Evolutionary conservation across 139 green algal genomes (phyloP).

Genomic region (Ettlia oleoabundans): DNA sequence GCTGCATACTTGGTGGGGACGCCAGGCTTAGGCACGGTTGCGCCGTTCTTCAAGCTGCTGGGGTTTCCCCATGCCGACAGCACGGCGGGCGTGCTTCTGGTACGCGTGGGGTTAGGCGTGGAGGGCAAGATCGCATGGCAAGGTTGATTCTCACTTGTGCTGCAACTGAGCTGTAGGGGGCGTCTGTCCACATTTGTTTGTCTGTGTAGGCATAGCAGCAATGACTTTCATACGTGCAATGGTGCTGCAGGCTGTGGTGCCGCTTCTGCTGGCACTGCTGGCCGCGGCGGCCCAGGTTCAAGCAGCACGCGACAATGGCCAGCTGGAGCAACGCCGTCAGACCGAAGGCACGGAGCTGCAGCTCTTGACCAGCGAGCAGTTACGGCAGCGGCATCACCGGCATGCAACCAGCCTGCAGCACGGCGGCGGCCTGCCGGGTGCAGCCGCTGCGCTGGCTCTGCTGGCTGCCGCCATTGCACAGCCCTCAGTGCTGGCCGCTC

Average conservation of each 20-base stretch:
- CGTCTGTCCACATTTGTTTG: no score
- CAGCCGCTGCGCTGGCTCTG: constrained; percentile 5
- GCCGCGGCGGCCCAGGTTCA: constrained; percentile 16
- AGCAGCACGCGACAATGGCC: background rate
- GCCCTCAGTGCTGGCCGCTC: constrained; percentile 38
- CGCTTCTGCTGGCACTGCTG: constrained; percentile 20
- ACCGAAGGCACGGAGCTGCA: constrained; percentile 14
- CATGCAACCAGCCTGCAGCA: background rate
- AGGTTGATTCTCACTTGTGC: no score
- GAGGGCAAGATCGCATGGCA: no score
- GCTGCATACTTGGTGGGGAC: background rate
- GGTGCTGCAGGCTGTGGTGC: background rate
- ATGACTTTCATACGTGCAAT: background rate
- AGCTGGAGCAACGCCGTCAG: background rate
- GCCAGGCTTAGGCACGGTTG: background rate
- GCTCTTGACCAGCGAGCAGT: background rate
- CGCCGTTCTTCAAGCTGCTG: background rate
- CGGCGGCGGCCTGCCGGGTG: constrained; percentile 15
- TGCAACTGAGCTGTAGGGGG: no score
- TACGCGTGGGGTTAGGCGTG: background rate
- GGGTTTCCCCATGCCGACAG: background rate
- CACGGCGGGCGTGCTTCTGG: background rate
- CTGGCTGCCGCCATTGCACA: constrained; percentile 11
- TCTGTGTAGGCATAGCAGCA: background rate
- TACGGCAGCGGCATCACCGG: background rate